These are phyloP conservation scores for Phytophthora hibernalis DNA, from an alignment of 352 stramenopile species.

Conservation along the genomic window DNA sequence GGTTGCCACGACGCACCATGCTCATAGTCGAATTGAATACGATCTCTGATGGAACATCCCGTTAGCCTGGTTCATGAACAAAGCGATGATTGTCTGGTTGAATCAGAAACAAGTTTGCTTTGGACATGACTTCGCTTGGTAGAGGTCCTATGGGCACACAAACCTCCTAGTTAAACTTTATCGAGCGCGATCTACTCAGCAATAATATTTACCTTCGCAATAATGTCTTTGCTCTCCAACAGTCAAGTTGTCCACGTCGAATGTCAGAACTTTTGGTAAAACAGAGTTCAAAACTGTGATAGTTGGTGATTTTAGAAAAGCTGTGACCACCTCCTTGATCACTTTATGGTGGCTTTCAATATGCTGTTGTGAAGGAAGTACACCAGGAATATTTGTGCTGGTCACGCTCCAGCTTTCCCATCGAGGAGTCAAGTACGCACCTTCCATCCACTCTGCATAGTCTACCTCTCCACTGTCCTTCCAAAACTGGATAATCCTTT, in stretches of 20 bases:
- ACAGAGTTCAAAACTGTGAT: slow-evolving; percentile 5
- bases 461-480: not conserved
- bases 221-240: not conserved
- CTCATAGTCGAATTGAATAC: no score
- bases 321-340: slow-evolving; percentile 9
- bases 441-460: slow-evolving; percentile 3
- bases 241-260: not conserved
- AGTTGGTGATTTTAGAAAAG: slow-evolving; percentile 5
- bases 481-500: not conserved
- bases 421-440: not conserved
- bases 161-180: not conserved
- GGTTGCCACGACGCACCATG: no score
- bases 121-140: not conserved
- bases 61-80: not conserved
- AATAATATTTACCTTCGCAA: slow-evolving; percentile 1
- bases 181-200: not conserved
- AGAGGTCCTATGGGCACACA: not conserved
- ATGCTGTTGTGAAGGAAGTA: slow-evolving; percentile 5
- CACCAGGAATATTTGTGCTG: not conserved
- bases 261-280: not conserved
- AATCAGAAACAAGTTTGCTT: not conserved
- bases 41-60: not conserved
- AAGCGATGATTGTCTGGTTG: not conserved
- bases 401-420: slow-evolving; percentile 5
- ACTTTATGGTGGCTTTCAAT: slow-evolving; percentile 18